Evolutionary conservation across 768 basidiomycete species (phyloP), one percentile per base, ranked within the genome.

Genomic region (Boletus tomentosulus): DNA sequence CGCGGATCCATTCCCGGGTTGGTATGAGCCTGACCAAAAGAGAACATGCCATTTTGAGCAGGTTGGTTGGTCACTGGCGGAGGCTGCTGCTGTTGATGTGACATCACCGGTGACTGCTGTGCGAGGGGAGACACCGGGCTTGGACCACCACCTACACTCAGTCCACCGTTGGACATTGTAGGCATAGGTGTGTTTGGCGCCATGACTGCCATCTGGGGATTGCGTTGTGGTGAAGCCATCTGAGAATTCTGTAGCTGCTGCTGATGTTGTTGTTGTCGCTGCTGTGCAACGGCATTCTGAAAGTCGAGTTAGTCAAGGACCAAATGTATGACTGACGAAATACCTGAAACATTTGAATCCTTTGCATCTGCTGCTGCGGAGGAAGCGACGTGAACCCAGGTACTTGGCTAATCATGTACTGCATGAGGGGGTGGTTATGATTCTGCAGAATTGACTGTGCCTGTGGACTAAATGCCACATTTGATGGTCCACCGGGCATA

Each of bases 281-380:
- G 67, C 34, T 65, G 65, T 6, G 54, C 55, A 42, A 69, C 10
- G 41, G 25, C 54, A 33, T 12, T 49, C 64, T 67, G 33, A 12
- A 28, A 6, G 55, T 53, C 8, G 1, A 7, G 24, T 65, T 35
- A 65, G 58, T 47, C 43, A 16, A 50, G 44, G 34, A 5, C 41
- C 39, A 42, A 10, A 38, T 41, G 31, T 19, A 2, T 28, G 16
- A 15, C 10, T 15, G 28, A 28, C 0, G 16, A 68, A 73, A 47
- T 58, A 84, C 84, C 74, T 82, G 82, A 13, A 79, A 63, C 51
- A 68, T 55, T 34, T 79, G 66, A 67, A 88, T 72, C 62, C 76
- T 81, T 66, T 85, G 85, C 57, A 87, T 62, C 69, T 89, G 85
- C 60, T 76, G 70, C 54, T 73, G 78, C 2, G 75, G 39, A 10